Conservation (phyloP, 495 filamentous ascomycete genomes). For the Achaetomiella virescens region DNA sequence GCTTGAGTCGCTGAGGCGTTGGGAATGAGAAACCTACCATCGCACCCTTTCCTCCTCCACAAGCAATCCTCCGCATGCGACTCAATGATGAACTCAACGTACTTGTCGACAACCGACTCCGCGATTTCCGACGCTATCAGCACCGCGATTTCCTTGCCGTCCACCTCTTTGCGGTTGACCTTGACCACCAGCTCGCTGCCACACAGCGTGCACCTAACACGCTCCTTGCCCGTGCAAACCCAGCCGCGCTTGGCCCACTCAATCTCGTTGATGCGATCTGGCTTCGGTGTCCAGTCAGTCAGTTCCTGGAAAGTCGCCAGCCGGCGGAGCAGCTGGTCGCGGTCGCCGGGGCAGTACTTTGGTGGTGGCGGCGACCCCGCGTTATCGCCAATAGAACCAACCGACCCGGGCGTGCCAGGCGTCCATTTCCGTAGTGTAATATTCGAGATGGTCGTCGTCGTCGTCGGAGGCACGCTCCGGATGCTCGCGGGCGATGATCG, state of each 20-base stretch:
- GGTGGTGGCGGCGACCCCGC: constrained; percentile 9
- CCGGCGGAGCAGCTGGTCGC: constrained; percentile 71
- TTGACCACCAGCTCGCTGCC: constrained; percentile 74
- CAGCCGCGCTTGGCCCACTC: constrained; percentile 94
- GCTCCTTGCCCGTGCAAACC: constrained; percentile 75
- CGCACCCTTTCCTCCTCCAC: constrained; percentile 79
- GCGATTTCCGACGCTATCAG: constrained; percentile 48
- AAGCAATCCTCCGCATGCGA: constrained; percentile 78
- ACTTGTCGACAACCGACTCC: constrained; percentile 69
- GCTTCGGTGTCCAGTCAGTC: constrained; percentile 80
- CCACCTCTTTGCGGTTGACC: constrained; percentile 62
- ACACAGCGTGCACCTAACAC: constrained; percentile 78
- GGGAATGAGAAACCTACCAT: constrained; percentile 51
- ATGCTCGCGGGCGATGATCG: constrained; percentile 10
- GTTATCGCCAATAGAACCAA: neutral
- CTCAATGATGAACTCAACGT: constrained; percentile 61
- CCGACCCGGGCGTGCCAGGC: constrained; percentile 6
- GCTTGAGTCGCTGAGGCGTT: neutral
- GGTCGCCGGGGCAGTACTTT: constrained; percentile 74
- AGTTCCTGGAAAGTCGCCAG: constrained; percentile 85
- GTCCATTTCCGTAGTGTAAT: constrained; percentile 40
- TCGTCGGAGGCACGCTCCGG: constrained; percentile 5
- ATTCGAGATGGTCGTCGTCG: constrained; percentile 36
- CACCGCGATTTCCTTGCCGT: constrained; percentile 54
- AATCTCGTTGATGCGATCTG: constrained; percentile 76